Conservation (phyloP, 371 early-diverging fungal genomes). For the Saksenaea vasiformis region DNA sequence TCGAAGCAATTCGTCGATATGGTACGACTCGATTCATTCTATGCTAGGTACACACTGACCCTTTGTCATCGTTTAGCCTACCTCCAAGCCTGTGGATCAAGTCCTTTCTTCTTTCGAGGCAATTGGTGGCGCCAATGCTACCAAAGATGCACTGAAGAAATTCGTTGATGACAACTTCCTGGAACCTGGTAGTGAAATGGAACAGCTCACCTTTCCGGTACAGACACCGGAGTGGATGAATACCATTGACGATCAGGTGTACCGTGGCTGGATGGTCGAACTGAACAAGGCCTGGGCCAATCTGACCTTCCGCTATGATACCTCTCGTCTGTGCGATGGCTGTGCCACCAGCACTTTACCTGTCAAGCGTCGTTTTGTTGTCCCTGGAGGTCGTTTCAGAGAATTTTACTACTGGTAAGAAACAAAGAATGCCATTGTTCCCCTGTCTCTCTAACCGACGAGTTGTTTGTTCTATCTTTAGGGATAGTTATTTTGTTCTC, state of each 20-base stretch:
- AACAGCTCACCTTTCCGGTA: constrained; percentile 8
- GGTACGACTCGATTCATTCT: constrained; percentile 27
- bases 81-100: constrained; percentile 52
- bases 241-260: constrained; percentile 43
- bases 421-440: background rate
- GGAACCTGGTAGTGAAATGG: constrained; percentile 17
- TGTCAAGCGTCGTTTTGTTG: constrained; percentile 69
- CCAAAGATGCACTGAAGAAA: constrained; percentile 35
- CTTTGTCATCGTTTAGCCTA: constrained; percentile 52
- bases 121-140: constrained; percentile 49
- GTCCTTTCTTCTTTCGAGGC: constrained; percentile 56
- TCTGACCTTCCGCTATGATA: constrained; percentile 56
- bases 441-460: background rate
- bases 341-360: constrained; percentile 59
- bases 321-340: constrained; percentile 52
- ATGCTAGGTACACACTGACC: background rate
- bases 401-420: constrained; percentile 89
- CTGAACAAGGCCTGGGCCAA: constrained; percentile 66
- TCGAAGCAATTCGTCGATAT: constrained; percentile 75
- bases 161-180: constrained; percentile 70
- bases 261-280: constrained; percentile 53
- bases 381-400: constrained; percentile 91
- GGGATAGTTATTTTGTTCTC: constrained; percentile 83
- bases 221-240: constrained; percentile 49
- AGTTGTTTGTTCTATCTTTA: constrained; percentile 4